phyloP scores from a whole-genome alignment of 139 green algal species.

The Tetradesmus lagerheimii region DNA sequence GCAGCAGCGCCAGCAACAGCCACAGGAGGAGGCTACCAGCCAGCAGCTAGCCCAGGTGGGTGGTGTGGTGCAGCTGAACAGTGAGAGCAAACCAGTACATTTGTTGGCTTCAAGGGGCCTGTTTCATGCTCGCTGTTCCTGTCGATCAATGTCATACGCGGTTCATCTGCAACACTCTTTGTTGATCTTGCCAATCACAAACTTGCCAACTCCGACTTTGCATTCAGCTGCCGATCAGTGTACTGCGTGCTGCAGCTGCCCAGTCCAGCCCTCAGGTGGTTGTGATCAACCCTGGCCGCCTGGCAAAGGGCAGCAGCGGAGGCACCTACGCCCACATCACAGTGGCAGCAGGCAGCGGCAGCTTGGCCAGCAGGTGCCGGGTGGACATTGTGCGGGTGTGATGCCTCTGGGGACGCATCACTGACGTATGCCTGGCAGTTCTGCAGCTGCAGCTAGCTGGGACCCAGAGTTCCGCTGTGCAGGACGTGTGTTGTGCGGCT shows the following conservation, averaged over 20 bases:
- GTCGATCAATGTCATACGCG: not conserved
- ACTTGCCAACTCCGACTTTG: too few species aligned
- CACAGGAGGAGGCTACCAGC: not conserved
- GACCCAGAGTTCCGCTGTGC: too few species aligned
- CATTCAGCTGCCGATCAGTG: not conserved
- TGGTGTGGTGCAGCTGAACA: not conserved
- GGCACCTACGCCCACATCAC: slow-evolving; percentile 84
- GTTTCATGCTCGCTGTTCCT: not conserved
- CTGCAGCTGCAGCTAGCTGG: too few species aligned
- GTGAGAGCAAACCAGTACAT: not conserved
- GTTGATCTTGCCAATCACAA: too few species aligned
- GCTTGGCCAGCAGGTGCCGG: slow-evolving; percentile 19
- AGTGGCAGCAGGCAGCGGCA: slow-evolving; percentile 42
- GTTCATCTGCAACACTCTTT: too few species aligned
- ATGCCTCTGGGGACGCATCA: not conserved
- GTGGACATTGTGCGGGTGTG: slow-evolving; percentile 50
- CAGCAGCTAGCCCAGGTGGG: not conserved
- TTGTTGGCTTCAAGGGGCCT: not conserved
- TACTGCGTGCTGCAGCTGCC: not conserved
- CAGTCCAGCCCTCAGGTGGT: slow-evolving; percentile 54
- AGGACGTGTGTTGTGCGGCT: too few species aligned
- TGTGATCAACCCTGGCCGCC: slow-evolving; percentile 85
- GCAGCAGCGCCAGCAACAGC: not conserved
- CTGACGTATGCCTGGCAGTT: not conserved
- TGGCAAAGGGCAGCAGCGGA: slow-evolving; percentile 77